These are phyloP conservation scores for Lathyrus tuberosus DNA, from an alignment of 306 rosid genomes.

Conservation along the genomic window DNA sequence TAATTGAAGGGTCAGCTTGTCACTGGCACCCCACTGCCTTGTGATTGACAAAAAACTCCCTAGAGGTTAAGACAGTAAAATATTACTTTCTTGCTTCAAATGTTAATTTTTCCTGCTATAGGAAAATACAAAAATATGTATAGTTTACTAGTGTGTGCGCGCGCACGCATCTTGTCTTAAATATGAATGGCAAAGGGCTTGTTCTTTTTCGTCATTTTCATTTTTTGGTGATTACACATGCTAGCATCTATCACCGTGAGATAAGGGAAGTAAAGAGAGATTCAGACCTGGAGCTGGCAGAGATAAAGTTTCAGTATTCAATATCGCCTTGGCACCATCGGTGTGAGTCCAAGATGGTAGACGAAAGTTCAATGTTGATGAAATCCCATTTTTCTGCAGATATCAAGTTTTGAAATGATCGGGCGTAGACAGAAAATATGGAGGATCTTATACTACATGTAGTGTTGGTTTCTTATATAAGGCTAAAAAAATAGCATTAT, in stretches of 20 bases:
- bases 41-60: constrained; percentile 63
- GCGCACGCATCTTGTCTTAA: neutral
- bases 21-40: constrained; percentile 61
- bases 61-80: constrained; percentile 38
- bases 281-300: constrained; percentile 62
- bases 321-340: constrained; percentile 49
- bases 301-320: constrained; percentile 52
- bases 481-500: neutral
- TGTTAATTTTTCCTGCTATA: neutral
- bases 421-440: neutral
- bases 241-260: neutral
- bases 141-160: neutral
- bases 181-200: neutral
- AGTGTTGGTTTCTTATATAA: constrained; percentile 1
- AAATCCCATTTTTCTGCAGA: constrained; percentile 48
- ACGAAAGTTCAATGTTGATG: constrained; percentile 68
- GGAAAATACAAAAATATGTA: neutral
- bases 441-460: neutral
- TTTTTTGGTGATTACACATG: neutral
- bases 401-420: constrained; percentile 5
- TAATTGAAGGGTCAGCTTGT: constrained; percentile 65
- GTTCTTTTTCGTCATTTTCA: neutral
- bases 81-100: constrained; percentile 21
- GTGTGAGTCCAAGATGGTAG: constrained; percentile 71
- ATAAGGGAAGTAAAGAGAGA: constrained; percentile 16